Evolutionary conservation across 768 basidiomycete genomes (phyloP).

Genomic region (Fomitopsis serialis): DNA sequence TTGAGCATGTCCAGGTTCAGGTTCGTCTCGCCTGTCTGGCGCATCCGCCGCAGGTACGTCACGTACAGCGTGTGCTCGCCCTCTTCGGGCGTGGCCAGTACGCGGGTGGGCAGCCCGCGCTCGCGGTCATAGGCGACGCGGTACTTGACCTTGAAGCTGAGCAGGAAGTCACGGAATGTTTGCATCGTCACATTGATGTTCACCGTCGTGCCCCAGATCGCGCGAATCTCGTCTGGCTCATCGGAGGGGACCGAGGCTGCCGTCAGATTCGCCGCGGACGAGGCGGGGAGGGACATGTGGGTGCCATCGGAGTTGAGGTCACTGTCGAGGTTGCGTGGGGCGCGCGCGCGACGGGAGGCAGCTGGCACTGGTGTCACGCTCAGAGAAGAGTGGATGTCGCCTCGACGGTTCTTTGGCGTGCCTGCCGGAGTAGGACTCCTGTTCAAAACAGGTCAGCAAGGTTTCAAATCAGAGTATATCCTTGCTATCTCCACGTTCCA

Average conservation of each 20-base stretch:
- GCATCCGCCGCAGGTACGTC: slow-evolving; percentile 75
- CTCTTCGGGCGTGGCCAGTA: slow-evolving; percentile 55
- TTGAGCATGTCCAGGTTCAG: slow-evolving; percentile 89
- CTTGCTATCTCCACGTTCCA: too few species aligned
- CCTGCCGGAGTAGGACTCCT: slow-evolving; percentile 49
- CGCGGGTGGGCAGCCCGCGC: slow-evolving; percentile 44
- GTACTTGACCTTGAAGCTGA: slow-evolving; percentile 91
- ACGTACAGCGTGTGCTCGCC: slow-evolving; percentile 74
- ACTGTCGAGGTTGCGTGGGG: slow-evolving; percentile 30
- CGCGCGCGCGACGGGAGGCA: slow-evolving; percentile 32
- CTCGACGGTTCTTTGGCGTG: slow-evolving; percentile 72
- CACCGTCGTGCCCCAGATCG: slow-evolving; percentile 98
- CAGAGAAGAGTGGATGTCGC: slow-evolving; percentile 87
- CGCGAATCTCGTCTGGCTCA: slow-evolving; percentile 78
- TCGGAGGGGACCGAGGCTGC: slow-evolving; percentile 58
- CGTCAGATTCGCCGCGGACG: slow-evolving; percentile 52
- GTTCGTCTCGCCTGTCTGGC: slow-evolving; percentile 87
- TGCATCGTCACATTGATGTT: slow-evolving; percentile 89
- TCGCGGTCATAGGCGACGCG: slow-evolving; percentile 67
- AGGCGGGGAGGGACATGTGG: slow-evolving; percentile 50
- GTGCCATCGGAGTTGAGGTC: slow-evolving; percentile 57
- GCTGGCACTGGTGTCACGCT: slow-evolving; percentile 46
- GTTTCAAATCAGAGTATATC: neutral
- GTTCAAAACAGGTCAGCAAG: neutral
- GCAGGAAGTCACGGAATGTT: slow-evolving; percentile 82